Conservation (phyloP, 345 rosid genomes). For the Arabis alpina region DNA sequence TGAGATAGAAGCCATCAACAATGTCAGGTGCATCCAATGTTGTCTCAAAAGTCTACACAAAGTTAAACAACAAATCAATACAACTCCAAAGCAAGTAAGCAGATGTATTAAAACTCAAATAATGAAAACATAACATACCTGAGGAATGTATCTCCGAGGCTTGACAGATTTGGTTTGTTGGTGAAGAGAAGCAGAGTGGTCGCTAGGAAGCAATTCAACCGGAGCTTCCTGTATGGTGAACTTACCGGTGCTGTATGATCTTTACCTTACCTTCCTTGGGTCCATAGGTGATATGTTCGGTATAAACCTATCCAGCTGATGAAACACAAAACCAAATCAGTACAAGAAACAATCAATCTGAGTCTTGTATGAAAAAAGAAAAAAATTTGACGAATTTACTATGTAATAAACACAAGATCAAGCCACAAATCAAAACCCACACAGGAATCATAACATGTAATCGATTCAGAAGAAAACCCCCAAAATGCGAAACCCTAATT, state of each 20-base stretch:
- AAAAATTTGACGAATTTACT: too few species aligned
- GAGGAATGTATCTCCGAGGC: slow-evolving; percentile 46
- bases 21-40: slow-evolving; percentile 47
- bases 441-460: not conserved
- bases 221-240: slow-evolving; percentile 61
- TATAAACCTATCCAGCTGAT: slow-evolving; percentile 72
- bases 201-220: slow-evolving; percentile 16
- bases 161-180: slow-evolving; percentile 41
- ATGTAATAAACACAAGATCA: too few species aligned
- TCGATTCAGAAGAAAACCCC: not conserved
- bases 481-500: slow-evolving; percentile 17
- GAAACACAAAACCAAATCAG: slow-evolving; percentile 9
- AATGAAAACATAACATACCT: slow-evolving; percentile 1
- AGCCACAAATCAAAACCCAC: not conserved
- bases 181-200: slow-evolving; percentile 32
- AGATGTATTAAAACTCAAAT: not conserved
- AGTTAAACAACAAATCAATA: too few species aligned
- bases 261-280: slow-evolving; percentile 53
- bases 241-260: slow-evolving; percentile 43
- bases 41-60: slow-evolving; percentile 40
- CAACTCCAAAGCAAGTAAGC: not conserved
- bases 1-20: slow-evolving; percentile 46
- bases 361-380: too few species aligned
- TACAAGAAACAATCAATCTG: not conserved
- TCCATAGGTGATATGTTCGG: slow-evolving; percentile 81